Evolutionary conservation across 2,329 filamentous ascomycete genomes (phyloP), one percentile per base, ranked within the genome.

Genomic region (Didymella lethalis): DNA sequence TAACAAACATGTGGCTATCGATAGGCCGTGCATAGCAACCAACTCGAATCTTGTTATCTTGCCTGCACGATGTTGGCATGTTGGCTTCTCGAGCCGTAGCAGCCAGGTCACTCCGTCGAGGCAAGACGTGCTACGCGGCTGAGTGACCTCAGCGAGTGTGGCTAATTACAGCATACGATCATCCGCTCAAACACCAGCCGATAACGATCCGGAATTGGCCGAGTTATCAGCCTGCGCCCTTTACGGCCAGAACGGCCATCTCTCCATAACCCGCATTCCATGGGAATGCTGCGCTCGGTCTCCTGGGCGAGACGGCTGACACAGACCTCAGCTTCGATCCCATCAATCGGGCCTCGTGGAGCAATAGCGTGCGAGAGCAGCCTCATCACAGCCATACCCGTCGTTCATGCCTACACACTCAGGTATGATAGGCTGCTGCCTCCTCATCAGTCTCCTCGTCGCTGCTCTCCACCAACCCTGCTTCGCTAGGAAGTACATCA

Each of bases 401-500:
- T 34, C 34, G 46, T 51, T 59, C 50, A 23, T 59, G 34, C 32
- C 23, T 36, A 51, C 32, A 32, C 50, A 31, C 43, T 75, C 66
- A 76, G 51, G 67, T 72, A 65, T 75, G 74, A 50, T 74, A 74
- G 45, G 72, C 74, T 56, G 72, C 74, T 50, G 64, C 69, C 34
- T 71, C 67, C 51, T 65, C 64, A 14, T 71, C 70, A 44, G 41
- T 44, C 54, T 75, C 75, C 23, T 68, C 72, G 25, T 71, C 69
- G 56, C 69, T 73, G 58, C 71, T 70, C 62, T 75, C 73, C 16
- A 72, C 64, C 46, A 71, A 60, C 14, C 64, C 75, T 57, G 69
- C 77, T 56, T 84, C 82, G 70, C 81, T 83, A 7, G 83, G 82
- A 38, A 86, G 73, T 36, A 75, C 64, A 18, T 77, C 74, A 4